Conservation (phyloP, 2,329 filamentous ascomycete species). For the Colletotrichum salicis region DNA sequence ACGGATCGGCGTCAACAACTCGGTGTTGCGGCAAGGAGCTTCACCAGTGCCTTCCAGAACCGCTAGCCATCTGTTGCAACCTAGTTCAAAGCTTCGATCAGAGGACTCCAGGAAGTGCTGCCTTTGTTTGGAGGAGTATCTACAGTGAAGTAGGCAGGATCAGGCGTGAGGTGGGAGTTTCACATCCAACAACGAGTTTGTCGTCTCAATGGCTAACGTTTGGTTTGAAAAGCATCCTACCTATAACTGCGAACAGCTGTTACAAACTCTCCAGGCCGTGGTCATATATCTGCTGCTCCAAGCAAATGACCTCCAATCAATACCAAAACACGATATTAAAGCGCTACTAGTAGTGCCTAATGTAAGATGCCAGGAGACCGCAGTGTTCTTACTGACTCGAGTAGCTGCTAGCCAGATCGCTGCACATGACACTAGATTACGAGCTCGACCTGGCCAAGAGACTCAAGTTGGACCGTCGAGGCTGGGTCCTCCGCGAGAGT, state of each 20-base stretch:
- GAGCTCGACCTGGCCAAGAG: not conserved
- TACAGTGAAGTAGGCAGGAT: constrained; percentile 36
- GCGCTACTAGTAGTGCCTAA: not conserved
- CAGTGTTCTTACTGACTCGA: not conserved
- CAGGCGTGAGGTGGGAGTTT: not conserved
- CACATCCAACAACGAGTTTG: too few species aligned
- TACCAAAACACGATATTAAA: constrained; percentile 1
- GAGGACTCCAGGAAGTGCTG: constrained; percentile 36
- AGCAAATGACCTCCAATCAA: constrained; percentile 12
- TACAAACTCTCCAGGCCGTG: constrained; percentile 15
- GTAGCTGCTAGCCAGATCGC: constrained; percentile 3
- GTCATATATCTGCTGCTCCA: constrained; percentile 19
- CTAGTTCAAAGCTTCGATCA: constrained; percentile 39
- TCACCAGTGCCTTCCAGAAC: constrained; percentile 41
- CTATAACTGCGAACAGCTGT: constrained; percentile 1
- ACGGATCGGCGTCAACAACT: constrained; percentile 7
- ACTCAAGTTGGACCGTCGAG: not conserved
- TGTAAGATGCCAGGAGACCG: not conserved
- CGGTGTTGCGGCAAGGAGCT: constrained; percentile 36
- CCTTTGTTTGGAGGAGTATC: constrained; percentile 41
- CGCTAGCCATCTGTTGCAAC: constrained; percentile 41
- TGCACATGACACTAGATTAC: not conserved
- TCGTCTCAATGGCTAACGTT: not conserved
- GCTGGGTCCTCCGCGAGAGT: constrained; percentile 21
- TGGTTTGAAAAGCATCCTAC: not conserved